A percentile compares a stretch with the other conserved stretches of the same genome.
phyloP scores from a whole-genome alignment of 2,329 filamentous ascomycete species.

The Phaeosphaeriaceae sp. region DNA sequence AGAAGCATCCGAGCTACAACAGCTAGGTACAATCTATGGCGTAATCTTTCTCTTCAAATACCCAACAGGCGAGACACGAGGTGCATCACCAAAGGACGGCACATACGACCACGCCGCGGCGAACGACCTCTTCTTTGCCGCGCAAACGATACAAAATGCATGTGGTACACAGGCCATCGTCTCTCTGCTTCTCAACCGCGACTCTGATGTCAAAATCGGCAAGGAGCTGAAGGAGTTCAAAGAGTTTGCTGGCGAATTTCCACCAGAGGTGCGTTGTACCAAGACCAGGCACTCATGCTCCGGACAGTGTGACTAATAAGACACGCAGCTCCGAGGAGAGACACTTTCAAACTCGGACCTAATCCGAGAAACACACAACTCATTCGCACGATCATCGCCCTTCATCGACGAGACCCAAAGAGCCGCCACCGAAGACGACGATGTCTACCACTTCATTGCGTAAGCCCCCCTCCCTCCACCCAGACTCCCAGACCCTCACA shows the following conservation, averaged over 20 bases:
- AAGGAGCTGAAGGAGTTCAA: slow-evolving; percentile 75
- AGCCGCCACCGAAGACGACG: slow-evolving; percentile 74
- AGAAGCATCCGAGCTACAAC: slow-evolving; percentile 74
- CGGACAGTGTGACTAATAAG: slow-evolving; percentile 8
- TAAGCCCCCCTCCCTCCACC: slow-evolving; percentile 18
- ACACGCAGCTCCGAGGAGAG: slow-evolving; percentile 68
- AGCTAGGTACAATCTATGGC: slow-evolving; percentile 74
- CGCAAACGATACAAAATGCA: slow-evolving; percentile 97
- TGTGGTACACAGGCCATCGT: slow-evolving; percentile 96
- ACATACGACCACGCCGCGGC: slow-evolving; percentile 77
- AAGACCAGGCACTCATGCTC: background rate
- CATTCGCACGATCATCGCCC: slow-evolving; percentile 84
- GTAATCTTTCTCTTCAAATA: slow-evolving; percentile 99
- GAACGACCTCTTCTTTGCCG: slow-evolving; percentile 87
- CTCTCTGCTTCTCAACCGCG: slow-evolving; percentile 88
- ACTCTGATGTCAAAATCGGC: slow-evolving; percentile 73
- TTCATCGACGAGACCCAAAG: slow-evolving; percentile 91
- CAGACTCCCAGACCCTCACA: slow-evolving; percentile 12
- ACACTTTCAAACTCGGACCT: slow-evolving; percentile 70
- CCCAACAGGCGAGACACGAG: slow-evolving; percentile 71
- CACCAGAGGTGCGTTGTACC: slow-evolving; percentile 57
- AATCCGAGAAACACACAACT: slow-evolving; percentile 77
- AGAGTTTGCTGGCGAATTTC: slow-evolving; percentile 85
- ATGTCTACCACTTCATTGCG: slow-evolving; percentile 97
- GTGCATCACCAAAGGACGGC: slow-evolving; percentile 77